Percentiles rank a stretch among this genome's conserved stretches.
These are phyloP conservation scores for Volvariella volvacea DNA, from an alignment of 1,284 basidiomycete species.

Conservation along the genomic window DNA sequence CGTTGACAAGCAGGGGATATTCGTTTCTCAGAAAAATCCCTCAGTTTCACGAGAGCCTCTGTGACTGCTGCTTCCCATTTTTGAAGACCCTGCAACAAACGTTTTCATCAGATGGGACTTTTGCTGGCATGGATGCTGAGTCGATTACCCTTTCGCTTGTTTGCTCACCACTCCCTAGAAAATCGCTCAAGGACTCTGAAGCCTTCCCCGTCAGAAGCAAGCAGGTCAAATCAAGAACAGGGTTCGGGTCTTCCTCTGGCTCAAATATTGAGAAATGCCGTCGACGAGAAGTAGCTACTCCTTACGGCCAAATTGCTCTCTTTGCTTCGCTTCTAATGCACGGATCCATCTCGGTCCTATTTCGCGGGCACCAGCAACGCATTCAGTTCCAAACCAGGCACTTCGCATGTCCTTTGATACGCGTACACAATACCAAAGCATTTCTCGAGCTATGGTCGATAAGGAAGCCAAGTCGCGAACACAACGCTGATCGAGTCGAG, in stretches of 20 bases:
- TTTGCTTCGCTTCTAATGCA: slow-evolving; percentile 54
- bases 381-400: slow-evolving; percentile 66
- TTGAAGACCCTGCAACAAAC: slow-evolving; percentile 48
- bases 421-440: slow-evolving; percentile 63
- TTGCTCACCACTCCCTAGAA: slow-evolving; percentile 68
- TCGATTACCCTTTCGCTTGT: slow-evolving; percentile 69
- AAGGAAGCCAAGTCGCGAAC: slow-evolving; percentile 62
- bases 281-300: slow-evolving; percentile 12
- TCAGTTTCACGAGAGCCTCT: slow-evolving; percentile 63
- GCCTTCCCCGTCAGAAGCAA: slow-evolving; percentile 64
- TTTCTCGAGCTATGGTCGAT: slow-evolving; percentile 63
- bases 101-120: no score
- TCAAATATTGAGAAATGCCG: slow-evolving; percentile 4
- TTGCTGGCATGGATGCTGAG: slow-evolving; percentile 8
- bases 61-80: slow-evolving; percentile 74
- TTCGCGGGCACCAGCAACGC: slow-evolving; percentile 56
- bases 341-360: slow-evolving; percentile 69
- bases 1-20: slow-evolving; percentile 70
- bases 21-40: slow-evolving; percentile 65
- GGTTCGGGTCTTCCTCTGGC: slow-evolving; percentile 50
- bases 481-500: slow-evolving; percentile 47
- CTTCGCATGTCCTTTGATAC: slow-evolving; percentile 64
- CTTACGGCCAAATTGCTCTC: slow-evolving; percentile 59
- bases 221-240: slow-evolving; percentile 65
- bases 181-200: slow-evolving; percentile 63